A percentile compares a stretch with the other conserved stretches of the same genome.
These are phyloP conservation scores for Ceratocystis harringtonii DNA, from an alignment of 2,329 filamentous ascomycete genomes.

Conservation along the genomic window DNA sequence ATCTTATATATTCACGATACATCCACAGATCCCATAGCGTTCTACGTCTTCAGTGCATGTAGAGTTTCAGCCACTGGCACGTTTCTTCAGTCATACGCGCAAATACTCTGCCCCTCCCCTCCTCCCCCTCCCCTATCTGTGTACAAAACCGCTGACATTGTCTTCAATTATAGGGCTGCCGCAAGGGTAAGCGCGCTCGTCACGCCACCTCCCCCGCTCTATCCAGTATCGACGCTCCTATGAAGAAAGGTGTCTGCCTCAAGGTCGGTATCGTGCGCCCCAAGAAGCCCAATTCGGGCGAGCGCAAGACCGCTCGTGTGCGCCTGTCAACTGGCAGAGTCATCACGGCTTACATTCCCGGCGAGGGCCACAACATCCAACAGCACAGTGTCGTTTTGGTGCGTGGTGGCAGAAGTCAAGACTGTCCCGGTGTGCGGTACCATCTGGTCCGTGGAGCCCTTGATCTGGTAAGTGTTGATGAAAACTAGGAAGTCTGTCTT, in stretches of 20 bases:
- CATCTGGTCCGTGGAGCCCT: constrained; percentile 80
- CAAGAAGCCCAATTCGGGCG: constrained; percentile 97
- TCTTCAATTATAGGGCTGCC: constrained; percentile 46
- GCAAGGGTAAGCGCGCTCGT: constrained; percentile 63
- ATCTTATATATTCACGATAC: too few species aligned
- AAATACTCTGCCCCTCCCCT: too few species aligned
- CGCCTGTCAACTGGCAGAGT: constrained; percentile 74
- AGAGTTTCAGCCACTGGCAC: too few species aligned
- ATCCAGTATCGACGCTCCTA: constrained; percentile 49
- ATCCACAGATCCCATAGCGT: too few species aligned
- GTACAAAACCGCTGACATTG: not conserved
- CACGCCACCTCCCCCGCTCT: constrained; percentile 82
- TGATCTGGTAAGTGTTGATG: constrained; percentile 59
- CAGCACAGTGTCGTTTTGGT: constrained; percentile 96
- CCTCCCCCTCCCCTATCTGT: too few species aligned
- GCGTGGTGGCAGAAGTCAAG: constrained; percentile 81
- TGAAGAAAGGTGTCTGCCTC: constrained; percentile 89
- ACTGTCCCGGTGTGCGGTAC: constrained; percentile 97
- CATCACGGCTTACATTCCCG: constrained; percentile 87
- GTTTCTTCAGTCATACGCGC: too few species aligned
- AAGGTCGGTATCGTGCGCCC: constrained; percentile 88
- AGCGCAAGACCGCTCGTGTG: constrained; percentile 89
- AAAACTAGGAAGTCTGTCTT: not conserved
- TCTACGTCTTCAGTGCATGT: too few species aligned
- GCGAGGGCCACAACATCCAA: constrained; percentile 96